These are phyloP conservation scores for Poa pratensis DNA, from an alignment of 176 grass and related monocot species.

Conservation along the genomic window DNA sequence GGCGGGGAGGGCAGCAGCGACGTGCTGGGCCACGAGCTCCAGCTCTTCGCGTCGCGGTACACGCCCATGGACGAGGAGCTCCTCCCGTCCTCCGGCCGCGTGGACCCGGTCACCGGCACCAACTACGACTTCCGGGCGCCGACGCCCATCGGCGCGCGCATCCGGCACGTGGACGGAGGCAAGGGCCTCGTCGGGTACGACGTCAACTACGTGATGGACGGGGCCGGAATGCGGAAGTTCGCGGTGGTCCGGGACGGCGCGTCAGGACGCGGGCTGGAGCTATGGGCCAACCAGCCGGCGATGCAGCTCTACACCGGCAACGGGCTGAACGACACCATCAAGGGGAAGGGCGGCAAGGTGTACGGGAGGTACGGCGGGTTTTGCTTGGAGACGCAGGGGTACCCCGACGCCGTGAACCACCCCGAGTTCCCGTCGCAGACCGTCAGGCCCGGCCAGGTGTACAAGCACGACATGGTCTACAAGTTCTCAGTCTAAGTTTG, in stretches of 20 bases:
- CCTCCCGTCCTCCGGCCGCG: slow-evolving; percentile 63
- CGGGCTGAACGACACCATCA: slow-evolving; percentile 41
- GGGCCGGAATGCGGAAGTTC: slow-evolving; percentile 52
- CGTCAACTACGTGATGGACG: slow-evolving; percentile 64
- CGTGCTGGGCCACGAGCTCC: slow-evolving; percentile 66
- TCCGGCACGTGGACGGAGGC: slow-evolving; percentile 51
- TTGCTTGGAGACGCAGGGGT: slow-evolving; percentile 80
- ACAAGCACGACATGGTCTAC: slow-evolving; percentile 69
- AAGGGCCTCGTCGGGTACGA: slow-evolving; percentile 58
- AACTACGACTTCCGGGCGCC: slow-evolving; percentile 63
- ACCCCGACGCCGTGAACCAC: slow-evolving; percentile 83
- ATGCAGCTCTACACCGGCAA: slow-evolving; percentile 83
- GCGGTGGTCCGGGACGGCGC: slow-evolving; percentile 47
- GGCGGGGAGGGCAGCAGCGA: slow-evolving; percentile 62
- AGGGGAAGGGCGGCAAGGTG: slow-evolving; percentile 60
- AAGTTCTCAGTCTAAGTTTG: slow-evolving; percentile 23
- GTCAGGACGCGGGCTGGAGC: slow-evolving; percentile 59
- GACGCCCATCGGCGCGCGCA: slow-evolving; percentile 57
- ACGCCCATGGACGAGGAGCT: slow-evolving; percentile 51
- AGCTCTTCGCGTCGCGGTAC: slow-evolving; percentile 60
- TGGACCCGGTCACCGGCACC: slow-evolving; percentile 60
- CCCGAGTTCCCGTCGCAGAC: slow-evolving; percentile 76
- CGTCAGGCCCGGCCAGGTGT: slow-evolving; percentile 60
- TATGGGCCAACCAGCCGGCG: slow-evolving; percentile 80
- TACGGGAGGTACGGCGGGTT: slow-evolving; percentile 52